These are phyloP conservation scores for Endothia cerciana DNA, from an alignment of 2,329 filamentous ascomycete genomes.

Conservation along the genomic window DNA sequence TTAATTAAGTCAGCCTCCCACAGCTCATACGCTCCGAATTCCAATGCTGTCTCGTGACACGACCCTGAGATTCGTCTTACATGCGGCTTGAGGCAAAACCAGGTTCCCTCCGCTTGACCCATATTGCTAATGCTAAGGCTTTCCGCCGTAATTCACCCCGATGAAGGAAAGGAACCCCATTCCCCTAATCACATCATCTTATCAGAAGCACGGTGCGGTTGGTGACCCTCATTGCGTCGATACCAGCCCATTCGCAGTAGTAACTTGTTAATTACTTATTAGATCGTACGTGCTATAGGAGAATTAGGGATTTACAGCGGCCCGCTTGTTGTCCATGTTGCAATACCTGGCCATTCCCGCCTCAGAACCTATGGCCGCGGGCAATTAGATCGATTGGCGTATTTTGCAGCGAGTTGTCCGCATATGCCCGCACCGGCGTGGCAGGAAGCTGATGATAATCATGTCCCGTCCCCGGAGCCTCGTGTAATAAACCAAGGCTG, in stretches of 20 bases:
- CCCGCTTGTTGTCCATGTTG: neutral
- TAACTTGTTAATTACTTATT: neutral
- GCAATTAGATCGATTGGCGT: conserved; percentile 20
- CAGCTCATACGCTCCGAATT: too few species aligned
- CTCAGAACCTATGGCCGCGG: neutral
- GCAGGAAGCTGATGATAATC: conserved; percentile 18
- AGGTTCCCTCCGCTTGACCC: too few species aligned
- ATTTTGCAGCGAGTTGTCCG: conserved; percentile 15
- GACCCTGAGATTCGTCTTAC: too few species aligned
- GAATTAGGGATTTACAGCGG: neutral
- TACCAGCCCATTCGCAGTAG: neutral
- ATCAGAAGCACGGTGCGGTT: too few species aligned
- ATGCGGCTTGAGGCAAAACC: too few species aligned
- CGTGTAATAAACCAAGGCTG: neutral
- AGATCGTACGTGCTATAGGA: neutral
- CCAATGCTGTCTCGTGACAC: too few species aligned
- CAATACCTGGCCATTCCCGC: neutral
- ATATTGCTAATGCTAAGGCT: too few species aligned
- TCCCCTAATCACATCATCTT: too few species aligned
- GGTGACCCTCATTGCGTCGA: neutral
- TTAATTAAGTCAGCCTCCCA: too few species aligned
- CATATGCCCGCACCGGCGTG: neutral
- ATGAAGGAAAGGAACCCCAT: too few species aligned
- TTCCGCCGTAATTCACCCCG: too few species aligned
- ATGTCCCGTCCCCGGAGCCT: conserved; percentile 13